Evolutionary conservation across 371 early-diverging fungal genomes (phyloP), one percentile per base, ranked within the genome.

Genomic region (Apophysomyces sp.): DNA sequence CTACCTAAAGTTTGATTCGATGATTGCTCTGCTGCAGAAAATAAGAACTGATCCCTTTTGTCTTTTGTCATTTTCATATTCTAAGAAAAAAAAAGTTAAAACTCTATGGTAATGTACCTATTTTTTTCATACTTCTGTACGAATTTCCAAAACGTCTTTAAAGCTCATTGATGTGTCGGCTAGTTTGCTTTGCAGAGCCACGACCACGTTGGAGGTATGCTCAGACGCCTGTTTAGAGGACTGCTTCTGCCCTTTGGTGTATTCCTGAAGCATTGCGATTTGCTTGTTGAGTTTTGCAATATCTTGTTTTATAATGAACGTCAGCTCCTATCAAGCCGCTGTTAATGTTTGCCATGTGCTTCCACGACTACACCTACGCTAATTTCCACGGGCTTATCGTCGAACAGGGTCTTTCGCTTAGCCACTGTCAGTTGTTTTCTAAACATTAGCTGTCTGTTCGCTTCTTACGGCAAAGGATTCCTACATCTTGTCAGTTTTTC

Each of bases 241-340:
- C 31, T 81, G 81, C 54, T 77, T 80, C 36, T 80, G 82, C 21
- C 73, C 62, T 26, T 75, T 73, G 9, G 84, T 77, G 51, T 86
- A 85, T 16, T 76, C 82, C 71, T 94, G 93, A 34, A 98, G 81
- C 70, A 86, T 86, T 15, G 91, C 85, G 55, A 98, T 96, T 75
- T 95, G 94, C 55, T 88, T 86, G 71, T 95, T 95, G 53, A 97
- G 81, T 55, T 89, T 89, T 29, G 94, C 95, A 65, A 98, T 96
- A 62, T 96, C 94, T 86, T 94, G 94, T 74, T 97, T 97, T 67
- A 97, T 96, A 53, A 93, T 88, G 69, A 86, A 87, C 18, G 96
- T 94, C 68, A 98, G 82, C 74, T 94, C 93, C 90, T 96, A 87
- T 12, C 4, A 44, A 11, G 21, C 21, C 21, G n/a, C 49, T 44